Percentiles rank a stretch among this genome's conserved stretches.
phyloP scores from a whole-genome alignment of 2,329 filamentous ascomycete species.

The Xylaria arbuscula region DNA sequence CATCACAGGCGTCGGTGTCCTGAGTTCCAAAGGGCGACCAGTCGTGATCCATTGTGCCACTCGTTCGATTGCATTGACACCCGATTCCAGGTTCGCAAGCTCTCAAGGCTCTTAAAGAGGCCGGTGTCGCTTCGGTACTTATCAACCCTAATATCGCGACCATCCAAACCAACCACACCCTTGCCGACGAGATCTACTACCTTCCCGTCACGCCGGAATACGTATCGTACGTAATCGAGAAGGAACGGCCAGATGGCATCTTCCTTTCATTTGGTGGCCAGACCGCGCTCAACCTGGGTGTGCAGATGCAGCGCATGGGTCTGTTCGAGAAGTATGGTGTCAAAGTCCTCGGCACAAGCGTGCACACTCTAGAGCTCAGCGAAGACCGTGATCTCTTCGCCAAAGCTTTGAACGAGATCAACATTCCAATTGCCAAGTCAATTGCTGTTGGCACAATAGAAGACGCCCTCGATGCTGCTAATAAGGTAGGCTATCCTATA shows the following conservation, averaged over 20 bases:
- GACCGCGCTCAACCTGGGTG: conserved; percentile 95
- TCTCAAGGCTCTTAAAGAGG: conserved; percentile 95
- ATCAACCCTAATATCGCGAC: conserved; percentile 99
- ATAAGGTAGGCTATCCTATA: conserved; percentile 92
- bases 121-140: conserved; percentile 88
- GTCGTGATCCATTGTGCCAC: conserved; percentile 36
- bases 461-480: conserved; percentile 88
- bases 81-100: conserved; percentile 82
- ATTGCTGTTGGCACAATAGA: conserved; percentile 92
- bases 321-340: conserved; percentile 96
- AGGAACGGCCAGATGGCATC: conserved; percentile 94
- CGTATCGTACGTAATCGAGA: conserved; percentile 96
- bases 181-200: conserved; percentile 98
- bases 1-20: background rate
- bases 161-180: conserved; percentile 95
- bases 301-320: conserved; percentile 96
- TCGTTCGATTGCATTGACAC: conserved; percentile 39
- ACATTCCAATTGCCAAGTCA: conserved; percentile 97
- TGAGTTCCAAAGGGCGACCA: background rate
- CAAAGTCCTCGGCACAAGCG: conserved; percentile 93
- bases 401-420: conserved; percentile 94
- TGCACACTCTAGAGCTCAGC: conserved; percentile 91
- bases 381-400: conserved; percentile 97
- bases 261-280: conserved; percentile 98
- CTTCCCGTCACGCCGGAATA: conserved; percentile 98